Evolutionary conservation across 2,329 filamentous ascomycete genomes (phyloP).

Genomic region (Pseudocercospora fijiensis): DNA sequence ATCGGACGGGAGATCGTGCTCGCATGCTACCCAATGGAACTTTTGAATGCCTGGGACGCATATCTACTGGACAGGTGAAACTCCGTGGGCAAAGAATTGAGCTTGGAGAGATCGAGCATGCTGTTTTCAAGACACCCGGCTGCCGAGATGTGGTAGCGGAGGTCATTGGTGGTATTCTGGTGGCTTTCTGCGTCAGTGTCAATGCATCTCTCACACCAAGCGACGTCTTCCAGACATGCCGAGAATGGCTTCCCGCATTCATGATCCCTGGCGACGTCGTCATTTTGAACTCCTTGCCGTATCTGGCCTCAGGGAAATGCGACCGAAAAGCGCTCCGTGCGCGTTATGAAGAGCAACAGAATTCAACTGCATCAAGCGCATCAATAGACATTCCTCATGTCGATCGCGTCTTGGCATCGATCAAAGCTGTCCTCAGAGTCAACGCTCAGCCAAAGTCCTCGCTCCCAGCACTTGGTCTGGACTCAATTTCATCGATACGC

Average conservation of each 20-base stretch:
- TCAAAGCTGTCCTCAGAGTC: slow-evolving; percentile 25
- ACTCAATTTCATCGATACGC: slow-evolving; percentile 64
- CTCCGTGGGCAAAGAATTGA: slow-evolving; percentile 74
- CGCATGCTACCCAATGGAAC: slow-evolving; percentile 64
- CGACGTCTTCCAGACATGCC: slow-evolving; percentile 60
- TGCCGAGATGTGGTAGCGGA: slow-evolving; percentile 67
- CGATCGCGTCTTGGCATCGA: slow-evolving; percentile 19
- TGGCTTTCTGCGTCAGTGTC: slow-evolving; percentile 69
- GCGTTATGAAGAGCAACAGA: slow-evolving; percentile 49
- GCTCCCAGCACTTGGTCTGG: slow-evolving; percentile 59
- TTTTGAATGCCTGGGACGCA: slow-evolving; percentile 80
- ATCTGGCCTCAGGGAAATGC: slow-evolving; percentile 79
- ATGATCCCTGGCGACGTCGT: slow-evolving; percentile 80
- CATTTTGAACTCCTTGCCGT: slow-evolving; percentile 64
- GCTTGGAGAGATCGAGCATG: slow-evolving; percentile 64
- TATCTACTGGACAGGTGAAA: slow-evolving; percentile 80
- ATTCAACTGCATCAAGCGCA: slow-evolving; percentile 1
- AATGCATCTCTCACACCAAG: slow-evolving; percentile 39
- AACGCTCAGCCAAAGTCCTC: slow-evolving; percentile 37
- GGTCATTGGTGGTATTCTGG: slow-evolving; percentile 66
- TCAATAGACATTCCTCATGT: slow-evolving; percentile 3
- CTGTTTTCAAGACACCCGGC: slow-evolving; percentile 58
- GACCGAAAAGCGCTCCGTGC: slow-evolving; percentile 65
- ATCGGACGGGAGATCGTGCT: slow-evolving; percentile 83
- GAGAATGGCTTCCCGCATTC: slow-evolving; percentile 72